These are phyloP conservation scores for Oryza longistaminata DNA, from an alignment of 176 grass and related monocot species.

Conservation along the genomic window DNA sequence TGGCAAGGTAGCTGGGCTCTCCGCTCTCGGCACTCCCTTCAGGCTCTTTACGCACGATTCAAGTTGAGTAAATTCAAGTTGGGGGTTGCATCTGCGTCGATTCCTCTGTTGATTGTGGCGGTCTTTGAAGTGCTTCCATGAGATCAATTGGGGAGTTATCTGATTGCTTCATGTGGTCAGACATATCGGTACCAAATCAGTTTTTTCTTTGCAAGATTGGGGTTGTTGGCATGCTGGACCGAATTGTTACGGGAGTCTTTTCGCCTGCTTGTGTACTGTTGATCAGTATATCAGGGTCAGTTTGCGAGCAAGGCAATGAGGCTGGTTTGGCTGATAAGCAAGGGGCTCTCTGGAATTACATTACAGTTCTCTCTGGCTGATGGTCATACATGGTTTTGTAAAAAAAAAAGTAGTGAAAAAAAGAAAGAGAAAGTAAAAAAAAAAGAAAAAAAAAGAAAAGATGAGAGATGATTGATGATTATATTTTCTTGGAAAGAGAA, in stretches of 20 bases:
- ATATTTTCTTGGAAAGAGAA: not conserved
- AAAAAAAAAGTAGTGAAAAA: not conserved
- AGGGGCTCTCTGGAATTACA: conserved; percentile 15
- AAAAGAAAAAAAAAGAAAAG: not conserved
- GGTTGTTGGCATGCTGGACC: not conserved
- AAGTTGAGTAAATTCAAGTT: not conserved
- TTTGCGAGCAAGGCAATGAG: not conserved
- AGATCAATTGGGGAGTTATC: conserved; percentile 9
- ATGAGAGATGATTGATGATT: not conserved
- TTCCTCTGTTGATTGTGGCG: not conserved
- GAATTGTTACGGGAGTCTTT: not conserved
- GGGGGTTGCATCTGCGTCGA: not conserved
- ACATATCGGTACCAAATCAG: not conserved
- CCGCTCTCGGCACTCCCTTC: conserved; percentile 19
- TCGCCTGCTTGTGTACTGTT: not conserved
- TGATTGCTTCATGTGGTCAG: not conserved
- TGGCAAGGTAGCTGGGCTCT: conserved; percentile 48
- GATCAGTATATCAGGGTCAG: conserved; percentile 22
- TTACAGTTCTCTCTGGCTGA: not conserved
- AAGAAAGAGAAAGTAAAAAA: not conserved
- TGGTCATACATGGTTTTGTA: conserved; percentile 1
- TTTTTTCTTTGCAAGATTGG: not conserved
- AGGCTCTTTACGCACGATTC: conserved; percentile 3
- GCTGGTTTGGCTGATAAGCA: conserved; percentile 9
- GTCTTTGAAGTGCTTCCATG: not conserved